Conservation (phyloP, 2,329 filamentous ascomycete species). For the Xylaria hypoxylon region DNA sequence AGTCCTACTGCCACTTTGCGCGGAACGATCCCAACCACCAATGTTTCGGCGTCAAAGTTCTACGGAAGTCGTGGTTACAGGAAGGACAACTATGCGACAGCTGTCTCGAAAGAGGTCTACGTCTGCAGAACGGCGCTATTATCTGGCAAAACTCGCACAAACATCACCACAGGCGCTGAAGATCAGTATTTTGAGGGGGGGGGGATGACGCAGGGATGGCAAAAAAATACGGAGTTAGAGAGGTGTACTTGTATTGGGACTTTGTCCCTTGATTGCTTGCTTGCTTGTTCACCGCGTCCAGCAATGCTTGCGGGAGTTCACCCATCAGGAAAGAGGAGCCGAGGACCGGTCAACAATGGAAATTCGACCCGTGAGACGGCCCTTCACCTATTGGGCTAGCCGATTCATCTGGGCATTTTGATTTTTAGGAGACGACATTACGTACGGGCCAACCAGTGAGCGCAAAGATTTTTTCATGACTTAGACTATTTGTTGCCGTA, state of each 20-base stretch:
- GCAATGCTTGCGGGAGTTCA: background rate
- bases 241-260: background rate
- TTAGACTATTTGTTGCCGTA: slow-evolving; percentile 22
- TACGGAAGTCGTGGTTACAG: slow-evolving; percentile 71
- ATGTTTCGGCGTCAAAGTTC: slow-evolving; percentile 75
- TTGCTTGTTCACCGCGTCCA: background rate
- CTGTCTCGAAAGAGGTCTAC: slow-evolving; percentile 53
- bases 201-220: background rate
- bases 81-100: slow-evolving; percentile 61
- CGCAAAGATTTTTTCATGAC: slow-evolving; percentile 8
- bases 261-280: slow-evolving; percentile 1
- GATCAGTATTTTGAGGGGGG: background rate
- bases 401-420: background rate
- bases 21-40: slow-evolving; percentile 77
- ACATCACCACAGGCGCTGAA: slow-evolving; percentile 21
- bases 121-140: slow-evolving; percentile 43
- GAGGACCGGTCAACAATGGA: background rate
- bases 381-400: background rate
- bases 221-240: background rate
- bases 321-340: slow-evolving; percentile 4
- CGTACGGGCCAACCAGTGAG: slow-evolving; percentile 13
- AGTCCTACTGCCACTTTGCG: slow-evolving; percentile 79
- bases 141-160: slow-evolving; percentile 38
- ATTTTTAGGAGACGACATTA: slow-evolving; percentile 1
- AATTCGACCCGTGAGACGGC: background rate